phyloP scores from a whole-genome alignment of 352 stramenopile genomes.

The Blastocystis sp. region DNA sequence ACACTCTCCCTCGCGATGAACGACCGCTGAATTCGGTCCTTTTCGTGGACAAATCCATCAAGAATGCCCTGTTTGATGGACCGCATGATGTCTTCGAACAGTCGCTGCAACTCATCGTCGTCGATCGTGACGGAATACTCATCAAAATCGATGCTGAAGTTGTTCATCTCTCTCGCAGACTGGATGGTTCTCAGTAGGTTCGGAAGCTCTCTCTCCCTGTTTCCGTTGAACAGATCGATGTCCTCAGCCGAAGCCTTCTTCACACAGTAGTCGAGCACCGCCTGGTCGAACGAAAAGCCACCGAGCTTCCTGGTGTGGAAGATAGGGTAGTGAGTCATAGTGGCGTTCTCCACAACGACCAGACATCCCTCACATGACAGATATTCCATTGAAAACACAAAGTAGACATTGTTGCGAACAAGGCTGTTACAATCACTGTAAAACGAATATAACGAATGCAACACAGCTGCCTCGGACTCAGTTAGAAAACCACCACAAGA shows the following conservation, averaged over 20 bases:
- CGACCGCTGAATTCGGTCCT: neutral
- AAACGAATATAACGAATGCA: neutral
- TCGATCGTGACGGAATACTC: neutral
- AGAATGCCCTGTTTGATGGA: neutral
- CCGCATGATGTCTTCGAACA: neutral
- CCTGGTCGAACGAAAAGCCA: neutral
- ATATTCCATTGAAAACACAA: neutral
- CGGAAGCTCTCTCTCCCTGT: neutral
- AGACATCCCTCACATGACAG: neutral
- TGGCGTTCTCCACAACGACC: neutral
- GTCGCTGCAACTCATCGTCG: neutral
- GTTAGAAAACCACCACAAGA: neutral
- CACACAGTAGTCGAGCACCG: neutral
- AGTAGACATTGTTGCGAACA: neutral
- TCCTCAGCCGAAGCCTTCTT: neutral
- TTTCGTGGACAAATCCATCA: neutral
- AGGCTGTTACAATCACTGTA: neutral
- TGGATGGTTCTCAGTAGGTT: neutral
- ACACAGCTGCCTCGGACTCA: neutral
- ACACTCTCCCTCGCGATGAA: neutral
- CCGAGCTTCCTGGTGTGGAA: neutral
- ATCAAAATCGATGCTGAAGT: neutral
- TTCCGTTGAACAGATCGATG: neutral
- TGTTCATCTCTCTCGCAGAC: neutral
- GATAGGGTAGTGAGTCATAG: neutral